Evolutionary conservation across 768 basidiomycete genomes (phyloP), one percentile per base, ranked within the genome.

Genomic region (Lentinula sp.): DNA sequence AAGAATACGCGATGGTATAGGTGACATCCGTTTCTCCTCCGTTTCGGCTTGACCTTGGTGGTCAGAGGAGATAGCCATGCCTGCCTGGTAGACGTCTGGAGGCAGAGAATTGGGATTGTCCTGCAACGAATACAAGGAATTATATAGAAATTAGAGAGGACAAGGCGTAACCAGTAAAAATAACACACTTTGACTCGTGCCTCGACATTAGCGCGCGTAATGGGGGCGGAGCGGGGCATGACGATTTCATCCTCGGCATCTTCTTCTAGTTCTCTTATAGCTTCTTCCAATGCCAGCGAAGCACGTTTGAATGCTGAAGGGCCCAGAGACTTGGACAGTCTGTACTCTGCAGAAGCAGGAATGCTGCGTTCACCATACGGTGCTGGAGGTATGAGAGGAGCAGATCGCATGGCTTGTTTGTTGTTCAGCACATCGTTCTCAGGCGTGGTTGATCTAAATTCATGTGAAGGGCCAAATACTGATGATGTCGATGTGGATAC

Each of bases 181-280:
- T 32, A 48, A 75, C 77, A 67, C 69, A 79, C 67, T 67, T 65
- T 48, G 62, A 37, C 68, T 33, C 69, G 68, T 20, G 70, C 71
- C 56, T 79, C 77, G 37, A 71, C 62, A 64, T 68, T 73, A 16
- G 70, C 66, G 41, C 83, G 79, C 60, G 78, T 73, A 57, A 79
- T 71, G 53, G 80, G 80, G 18, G 80, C 77, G 43, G 85, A 84
- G 60, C 90, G 81, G 46, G 86, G 86, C 76, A 91, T 80, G 65
- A 91, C 76, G 63, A 91, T 86, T 71, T 91, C 86, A 71, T 92
- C 90, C 63, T 89, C 90, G 0, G 77, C 78, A 64, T 84, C 83
- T 64, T 91, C 88, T 68, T 91, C 90, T 51, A 92, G 81, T 70
- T 91, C 88, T 67, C 84, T 82, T 60, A 94, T 90, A 10, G 81